These are phyloP conservation scores for Hyparrhenia diplandra DNA, from an alignment of 176 grass and related monocot species.

Conservation along the genomic window DNA sequence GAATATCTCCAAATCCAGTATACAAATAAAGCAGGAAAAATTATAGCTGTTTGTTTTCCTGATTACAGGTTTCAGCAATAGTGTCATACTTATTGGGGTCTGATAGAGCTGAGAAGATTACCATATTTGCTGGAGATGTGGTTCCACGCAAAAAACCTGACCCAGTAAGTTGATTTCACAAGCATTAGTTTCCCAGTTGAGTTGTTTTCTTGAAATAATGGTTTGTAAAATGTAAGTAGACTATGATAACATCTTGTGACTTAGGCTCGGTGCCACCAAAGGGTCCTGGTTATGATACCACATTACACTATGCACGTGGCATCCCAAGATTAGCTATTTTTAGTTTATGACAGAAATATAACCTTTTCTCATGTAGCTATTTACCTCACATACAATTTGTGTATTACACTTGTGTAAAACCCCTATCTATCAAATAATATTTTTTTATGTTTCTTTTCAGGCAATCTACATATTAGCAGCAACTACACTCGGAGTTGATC, in stretches of 20 bases:
- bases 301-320: neutral
- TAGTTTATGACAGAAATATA: neutral
- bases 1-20: no score
- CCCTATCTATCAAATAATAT: neutral
- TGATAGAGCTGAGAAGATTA: no score
- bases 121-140: no score
- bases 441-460: constrained; percentile 28
- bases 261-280: neutral
- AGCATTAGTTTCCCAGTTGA: neutral
- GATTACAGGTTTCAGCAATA: no score
- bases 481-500: constrained; percentile 79
- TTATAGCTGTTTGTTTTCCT: no score
- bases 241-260: neutral
- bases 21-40: no score
- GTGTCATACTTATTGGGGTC: no score
- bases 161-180: no score
- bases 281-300: neutral
- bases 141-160: no score
- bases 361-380: neutral
- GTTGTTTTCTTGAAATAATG: neutral
- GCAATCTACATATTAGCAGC: constrained; percentile 93
- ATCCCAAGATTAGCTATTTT: neutral
- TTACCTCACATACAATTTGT: neutral
- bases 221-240: neutral
- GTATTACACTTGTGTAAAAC: neutral